phyloP scores from a whole-genome alignment of 148 eudicot genomes.

The Fagopyrum homotropicum region DNA sequence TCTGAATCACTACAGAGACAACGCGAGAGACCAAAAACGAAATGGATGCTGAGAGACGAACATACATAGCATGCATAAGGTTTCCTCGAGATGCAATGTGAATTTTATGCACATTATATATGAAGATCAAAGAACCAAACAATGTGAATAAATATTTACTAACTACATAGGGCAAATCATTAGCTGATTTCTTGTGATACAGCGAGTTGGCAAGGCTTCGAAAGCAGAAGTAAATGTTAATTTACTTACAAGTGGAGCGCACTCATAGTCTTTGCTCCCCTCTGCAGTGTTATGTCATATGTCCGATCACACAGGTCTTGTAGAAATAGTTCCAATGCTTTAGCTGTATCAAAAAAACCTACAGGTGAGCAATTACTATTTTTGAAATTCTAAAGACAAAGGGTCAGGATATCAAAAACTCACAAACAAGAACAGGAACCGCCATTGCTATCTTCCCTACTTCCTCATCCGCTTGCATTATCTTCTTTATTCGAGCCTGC shows the following conservation, averaged over 20 bases:
- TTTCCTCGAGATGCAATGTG: not conserved
- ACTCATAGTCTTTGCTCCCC: conserved; percentile 94
- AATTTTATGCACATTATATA: not conserved
- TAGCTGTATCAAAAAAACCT: conserved; percentile 50
- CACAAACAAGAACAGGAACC: conserved; percentile 94
- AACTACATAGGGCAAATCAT: not conserved
- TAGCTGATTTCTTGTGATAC: not conserved
- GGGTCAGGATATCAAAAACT: conserved; percentile 22
- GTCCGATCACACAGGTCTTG: conserved; percentile 98
- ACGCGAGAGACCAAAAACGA: not conserved
- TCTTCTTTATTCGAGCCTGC: conserved; percentile 94
- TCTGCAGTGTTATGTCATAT: conserved; percentile 79
- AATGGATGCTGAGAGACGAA: not conserved
- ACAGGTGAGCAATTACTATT: not conserved
- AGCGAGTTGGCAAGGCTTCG: not conserved
- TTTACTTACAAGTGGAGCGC: conserved; percentile 84
- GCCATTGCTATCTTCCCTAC: conserved; percentile 99
- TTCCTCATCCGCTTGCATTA: conserved; percentile 99
- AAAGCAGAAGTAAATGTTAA: not conserved
- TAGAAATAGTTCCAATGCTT: conserved; percentile 89
- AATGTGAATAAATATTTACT: not conserved
- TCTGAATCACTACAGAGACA: not conserved
- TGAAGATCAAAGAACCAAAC: not conserved
- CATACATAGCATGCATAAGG: not conserved
- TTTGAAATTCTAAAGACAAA: conserved; percentile 1